Evolutionary conservation across 306 rosid genomes (phyloP), one percentile per base, ranked within the genome.

Genomic region (Prunus dulcis): DNA sequence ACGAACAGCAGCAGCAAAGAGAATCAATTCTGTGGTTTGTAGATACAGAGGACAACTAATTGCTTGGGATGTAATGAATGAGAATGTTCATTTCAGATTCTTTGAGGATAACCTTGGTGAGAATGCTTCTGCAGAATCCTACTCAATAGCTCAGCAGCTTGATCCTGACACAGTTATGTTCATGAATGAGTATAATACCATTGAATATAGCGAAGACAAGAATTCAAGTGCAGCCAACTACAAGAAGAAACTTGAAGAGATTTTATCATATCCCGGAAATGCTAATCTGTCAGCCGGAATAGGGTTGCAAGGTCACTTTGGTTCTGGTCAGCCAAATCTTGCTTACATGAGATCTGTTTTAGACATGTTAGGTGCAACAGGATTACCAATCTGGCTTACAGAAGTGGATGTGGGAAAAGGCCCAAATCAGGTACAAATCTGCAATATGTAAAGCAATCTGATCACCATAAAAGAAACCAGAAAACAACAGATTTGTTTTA

Each of bases 21-120:
- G 95, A 88, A 76, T 88, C 12, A 52, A 79, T 1, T 91, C 95
- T 50, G 93, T 88, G 41, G 97, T 89, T 72, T 69, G 89, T 63
- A 88, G 91, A 65, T 89, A 91, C 79, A 81, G 67, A 41, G 95
- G 93, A 41, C 49, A 89, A 51, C 65, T 91, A 38, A 91, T 89
- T 79, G 90, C 91, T 82, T 91, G 95, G 97, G 97, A 91, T 81
- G 97, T 91, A 32, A 72, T 91, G 67, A 89, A 89, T 76, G 93
- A 91, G 82, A 88, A 89, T 86, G 82, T 91, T 34, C 97, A 91
- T 79, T 91, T 83, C 78, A 81, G 80, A 12, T 89, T 88, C 70
- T 91, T 27, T 63, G 95, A 91, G 84, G 89, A 86, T 20, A 82
- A 82, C 2, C 81, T 88, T 0, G 89, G 91, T 4, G 27, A 58